Percentiles rank a stretch among this genome's conserved stretches.
These are phyloP conservation scores for Pouteria campechiana DNA, from an alignment of 179 eudicot genomes.

Conservation along the genomic window DNA sequence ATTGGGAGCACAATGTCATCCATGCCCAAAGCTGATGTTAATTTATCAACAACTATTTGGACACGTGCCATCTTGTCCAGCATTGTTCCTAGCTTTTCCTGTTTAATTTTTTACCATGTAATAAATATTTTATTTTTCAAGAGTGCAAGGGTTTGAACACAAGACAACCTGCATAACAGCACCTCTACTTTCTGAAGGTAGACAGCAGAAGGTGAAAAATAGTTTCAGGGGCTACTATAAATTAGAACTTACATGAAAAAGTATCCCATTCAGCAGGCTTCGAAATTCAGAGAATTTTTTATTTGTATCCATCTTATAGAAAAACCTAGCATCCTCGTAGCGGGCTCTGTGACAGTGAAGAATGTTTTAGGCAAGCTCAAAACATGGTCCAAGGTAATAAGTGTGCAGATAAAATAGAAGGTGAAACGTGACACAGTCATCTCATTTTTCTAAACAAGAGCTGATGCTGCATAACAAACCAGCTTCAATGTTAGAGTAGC, in stretches of 20 bases:
- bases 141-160: neutral
- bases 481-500: too few species aligned
- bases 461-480: too few species aligned
- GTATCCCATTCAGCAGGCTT: conserved; percentile 74
- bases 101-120: too few species aligned
- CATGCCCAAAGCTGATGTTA: conserved; percentile 48
- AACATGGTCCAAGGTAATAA: neutral
- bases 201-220: too few species aligned
- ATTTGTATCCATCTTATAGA: conserved; percentile 76
- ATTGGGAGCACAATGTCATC: conserved; percentile 36
- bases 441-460: too few species aligned
- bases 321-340: conserved; percentile 97
- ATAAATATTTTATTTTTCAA: too few species aligned
- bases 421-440: too few species aligned
- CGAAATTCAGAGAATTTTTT: conserved; percentile 82
- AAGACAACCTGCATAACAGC: too few species aligned
- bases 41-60: conserved; percentile 36
- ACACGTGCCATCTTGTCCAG: conserved; percentile 90
- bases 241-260: conserved; percentile 73
- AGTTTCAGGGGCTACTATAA: neutral
- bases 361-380: neutral
- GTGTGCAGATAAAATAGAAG: too few species aligned
- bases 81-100: conserved; percentile 99
- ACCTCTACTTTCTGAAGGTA: too few species aligned
- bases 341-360: conserved; percentile 61